These are phyloP conservation scores for Pseudopithomyces maydicus DNA, from an alignment of 2,329 filamentous ascomycete species.

Conservation along the genomic window DNA sequence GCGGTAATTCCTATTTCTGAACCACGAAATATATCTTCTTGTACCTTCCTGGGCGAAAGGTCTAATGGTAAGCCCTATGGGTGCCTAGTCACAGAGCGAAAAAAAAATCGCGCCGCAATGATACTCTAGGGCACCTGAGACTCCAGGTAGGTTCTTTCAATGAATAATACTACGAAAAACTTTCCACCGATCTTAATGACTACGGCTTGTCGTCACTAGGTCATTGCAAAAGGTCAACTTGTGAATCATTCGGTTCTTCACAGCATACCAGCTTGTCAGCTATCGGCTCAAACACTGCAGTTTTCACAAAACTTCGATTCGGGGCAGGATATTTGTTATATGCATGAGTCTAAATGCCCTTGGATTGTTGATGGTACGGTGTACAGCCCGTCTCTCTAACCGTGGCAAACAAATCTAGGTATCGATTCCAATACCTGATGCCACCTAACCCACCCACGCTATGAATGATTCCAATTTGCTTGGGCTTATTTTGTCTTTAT, in stretches of 20 bases:
- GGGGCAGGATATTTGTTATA: conserved; percentile 44
- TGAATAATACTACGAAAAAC: conserved; percentile 39
- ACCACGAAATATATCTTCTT: conserved; percentile 41
- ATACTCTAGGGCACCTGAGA: conserved; percentile 7
- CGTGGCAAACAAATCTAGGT: conserved; percentile 65
- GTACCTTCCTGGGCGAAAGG: conserved; percentile 37
- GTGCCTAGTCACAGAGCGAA: conserved; percentile 31
- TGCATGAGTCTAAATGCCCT: conserved; percentile 52
- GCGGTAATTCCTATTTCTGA: conserved; percentile 42
- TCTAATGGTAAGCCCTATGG: conserved; percentile 28
- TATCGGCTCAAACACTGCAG: conserved; percentile 30
- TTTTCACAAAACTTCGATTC: conserved; percentile 48
- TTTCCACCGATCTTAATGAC: conserved; percentile 10
- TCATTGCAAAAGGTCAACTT: conserved; percentile 14
- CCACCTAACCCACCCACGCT: conserved; percentile 54
- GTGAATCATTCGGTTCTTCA: conserved; percentile 20
- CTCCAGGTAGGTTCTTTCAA: conserved; percentile 45
- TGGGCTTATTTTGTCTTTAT: conserved; percentile 41
- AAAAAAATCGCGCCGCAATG: conserved; percentile 31
- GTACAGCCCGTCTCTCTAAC: conserved; percentile 65
- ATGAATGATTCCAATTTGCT: conserved; percentile 49
- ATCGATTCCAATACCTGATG: conserved; percentile 56
- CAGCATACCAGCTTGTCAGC: conserved; percentile 18
- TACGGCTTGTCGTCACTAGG: conserved; percentile 9
- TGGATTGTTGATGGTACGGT: conserved; percentile 55